Base-by-base conservation (phyloP, 805 yeast species). In the Yamadazyma phyllophila region DNA sequence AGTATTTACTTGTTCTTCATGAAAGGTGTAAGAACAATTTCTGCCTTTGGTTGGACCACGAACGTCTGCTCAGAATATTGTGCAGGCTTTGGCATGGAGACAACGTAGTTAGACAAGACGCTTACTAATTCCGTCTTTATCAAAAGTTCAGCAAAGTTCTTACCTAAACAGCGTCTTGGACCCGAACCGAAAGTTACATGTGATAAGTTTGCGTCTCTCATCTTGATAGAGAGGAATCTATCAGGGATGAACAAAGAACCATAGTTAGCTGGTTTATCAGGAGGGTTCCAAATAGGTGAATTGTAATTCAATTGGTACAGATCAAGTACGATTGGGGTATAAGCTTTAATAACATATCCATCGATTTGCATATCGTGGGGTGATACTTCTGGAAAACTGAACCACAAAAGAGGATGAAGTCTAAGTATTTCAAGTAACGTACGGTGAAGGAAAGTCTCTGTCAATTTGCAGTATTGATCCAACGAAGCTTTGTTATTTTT, bases 401-500 rank as follows among this genome's bases (percentile, higher is more conserved):
- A 29, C 31, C 31, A 29, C 13, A 29, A 29, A 29, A 29, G 31
- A 8, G 31, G 31, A 29, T 29, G 31, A n/a, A 29, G 31, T 7
- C 31, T 29, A 29, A 29, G 31, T 11, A 29, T 29, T 29, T 29
- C 31, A 29, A 29, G 31, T 11, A 29, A n/a, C 13, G 31, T 29
- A 10, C 31, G 31, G 9, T 29, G 31, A n/a, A 29, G 31, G 4
- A 11, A 29, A n/a, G 31, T 29, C 4, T 29, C 31, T 29, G 13
- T n/a, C 31, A 11, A 11, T n/a, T 29, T 29, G 7, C 31, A 29
- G 13, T 29, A 29, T 70, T 30, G 4, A 11, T 29, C 31, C 4
- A 29, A 4, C 7, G 31, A n/a, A 10, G 4, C 31, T 10, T 29
- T 11, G 13, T 29, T 29, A 11, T 4, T 8, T n/a, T 29, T 7